Evolutionary conservation across 139 green algal genomes (phyloP).

Genomic region (Haematococcus lacustris): DNA sequence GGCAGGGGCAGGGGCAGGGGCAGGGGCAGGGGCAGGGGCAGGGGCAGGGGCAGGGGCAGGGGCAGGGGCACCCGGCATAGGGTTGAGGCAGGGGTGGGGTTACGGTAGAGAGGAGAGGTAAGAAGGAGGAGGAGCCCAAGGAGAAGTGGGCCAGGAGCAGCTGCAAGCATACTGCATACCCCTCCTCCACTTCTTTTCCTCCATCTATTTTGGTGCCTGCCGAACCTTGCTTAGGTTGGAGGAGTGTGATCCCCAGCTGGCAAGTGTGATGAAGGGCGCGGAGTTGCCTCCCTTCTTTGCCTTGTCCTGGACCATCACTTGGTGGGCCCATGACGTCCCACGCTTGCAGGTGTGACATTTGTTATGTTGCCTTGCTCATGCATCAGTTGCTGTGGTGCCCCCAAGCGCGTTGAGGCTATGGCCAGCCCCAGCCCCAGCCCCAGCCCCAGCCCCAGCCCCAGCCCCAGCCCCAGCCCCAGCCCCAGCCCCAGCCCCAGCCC

Average conservation of each 20-base stretch:
- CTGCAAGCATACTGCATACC: neutral
- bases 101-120: too few species aligned
- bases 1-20: neutral
- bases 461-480: too few species aligned
- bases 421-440: neutral
- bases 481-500: too few species aligned
- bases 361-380: neutral
- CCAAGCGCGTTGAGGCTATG: neutral
- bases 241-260: conserved; percentile 31
- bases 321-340: conserved; percentile 77
- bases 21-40: neutral
- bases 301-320: conserved; percentile 74
- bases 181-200: neutral
- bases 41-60: neutral
- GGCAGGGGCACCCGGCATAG: neutral
- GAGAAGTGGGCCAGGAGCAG: too few species aligned
- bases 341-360: conserved; percentile 27
- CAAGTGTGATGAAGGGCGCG: conserved; percentile 17
- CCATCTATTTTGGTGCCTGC: neutral
- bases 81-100: too few species aligned
- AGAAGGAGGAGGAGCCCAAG: too few species aligned
- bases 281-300: conserved; percentile 62
- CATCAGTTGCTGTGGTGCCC: neutral
- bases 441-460: too few species aligned
- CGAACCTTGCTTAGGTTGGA: conserved; percentile 52